A percentile compares a stretch with the other conserved stretches of the same genome.
Conservation (phyloP, 2,329 filamentous ascomycete species). For the Neofusicoccum sp. region DNA sequence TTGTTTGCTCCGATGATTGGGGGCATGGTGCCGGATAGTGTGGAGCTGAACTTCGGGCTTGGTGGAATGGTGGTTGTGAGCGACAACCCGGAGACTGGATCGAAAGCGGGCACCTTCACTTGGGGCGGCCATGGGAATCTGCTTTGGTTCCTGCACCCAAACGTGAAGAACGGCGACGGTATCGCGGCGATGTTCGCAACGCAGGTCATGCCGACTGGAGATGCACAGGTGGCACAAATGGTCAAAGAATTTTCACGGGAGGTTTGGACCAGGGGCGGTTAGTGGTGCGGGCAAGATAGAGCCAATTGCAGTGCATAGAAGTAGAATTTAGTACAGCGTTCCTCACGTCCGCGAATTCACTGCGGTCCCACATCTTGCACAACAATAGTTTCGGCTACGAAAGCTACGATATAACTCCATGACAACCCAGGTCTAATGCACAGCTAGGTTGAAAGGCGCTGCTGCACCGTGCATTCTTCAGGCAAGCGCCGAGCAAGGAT, state of each 20-base stretch:
- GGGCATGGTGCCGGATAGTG: constrained; percentile 12
- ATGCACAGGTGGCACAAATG: constrained; percentile 22
- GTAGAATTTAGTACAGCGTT: too few species aligned
- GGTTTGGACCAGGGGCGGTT: constrained; percentile 22
- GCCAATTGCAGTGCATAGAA: too few species aligned
- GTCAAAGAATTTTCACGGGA: constrained; percentile 25
- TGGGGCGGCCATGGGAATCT: constrained; percentile 29
- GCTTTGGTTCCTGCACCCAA: constrained; percentile 24
- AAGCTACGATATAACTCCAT: too few species aligned
- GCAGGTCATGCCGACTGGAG: constrained; percentile 27
- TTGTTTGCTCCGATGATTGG: too few species aligned
- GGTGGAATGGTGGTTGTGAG: constrained; percentile 24
- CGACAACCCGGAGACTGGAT: constrained; percentile 23
- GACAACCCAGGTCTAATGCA: too few species aligned
- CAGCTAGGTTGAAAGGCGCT: too few species aligned
- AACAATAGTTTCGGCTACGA: too few species aligned
- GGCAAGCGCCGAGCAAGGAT: too few species aligned
- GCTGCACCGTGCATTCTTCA: too few species aligned
- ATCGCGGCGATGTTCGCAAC: constrained; percentile 26
- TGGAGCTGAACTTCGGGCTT: constrained; percentile 23
- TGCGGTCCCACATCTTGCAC: too few species aligned
- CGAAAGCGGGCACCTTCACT: constrained; percentile 24
- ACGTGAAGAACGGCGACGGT: constrained; percentile 7
- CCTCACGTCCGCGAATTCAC: too few species aligned
- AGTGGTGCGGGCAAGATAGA: too few species aligned